phyloP scores from a whole-genome alignment of 495 filamentous ascomycete genomes.

The Trichoderma virens region DNA sequence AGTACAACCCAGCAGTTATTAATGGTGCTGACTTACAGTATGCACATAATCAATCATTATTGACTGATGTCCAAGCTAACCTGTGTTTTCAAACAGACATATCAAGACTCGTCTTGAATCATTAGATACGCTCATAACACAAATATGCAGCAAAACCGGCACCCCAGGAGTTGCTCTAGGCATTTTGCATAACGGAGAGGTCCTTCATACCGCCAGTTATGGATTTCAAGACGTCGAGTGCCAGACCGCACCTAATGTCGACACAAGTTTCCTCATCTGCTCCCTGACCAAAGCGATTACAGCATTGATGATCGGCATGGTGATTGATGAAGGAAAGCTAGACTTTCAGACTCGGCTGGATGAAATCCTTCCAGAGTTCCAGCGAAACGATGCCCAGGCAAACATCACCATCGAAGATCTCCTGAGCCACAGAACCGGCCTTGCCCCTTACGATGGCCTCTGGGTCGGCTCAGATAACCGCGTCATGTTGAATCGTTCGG shows the following conservation, averaged over 20 bases:
- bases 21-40: too few species aligned
- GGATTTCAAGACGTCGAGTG: background rate
- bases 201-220: background rate
- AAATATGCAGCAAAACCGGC: background rate
- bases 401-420: background rate
- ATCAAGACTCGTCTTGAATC: background rate
- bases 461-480: background rate
- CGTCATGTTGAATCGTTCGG: background rate
- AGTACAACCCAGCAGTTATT: background rate
- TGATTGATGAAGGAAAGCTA: background rate
- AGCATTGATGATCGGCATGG: background rate
- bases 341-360: background rate
- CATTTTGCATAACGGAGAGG: background rate
- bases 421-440: background rate
- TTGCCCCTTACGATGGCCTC: background rate
- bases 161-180: background rate
- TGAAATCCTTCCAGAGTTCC: background rate
- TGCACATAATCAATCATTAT: too few species aligned
- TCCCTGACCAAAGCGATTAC: background rate
- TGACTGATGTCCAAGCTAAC: too few species aligned
- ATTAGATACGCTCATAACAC: background rate
- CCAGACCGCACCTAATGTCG: background rate
- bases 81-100: too few species aligned
- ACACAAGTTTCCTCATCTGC: background rate
- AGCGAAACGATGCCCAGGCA: background rate